These are phyloP conservation scores for Martiniozyma asiatica DNA, from an alignment of 1,139 yeast species.

Conservation along the genomic window DNA sequence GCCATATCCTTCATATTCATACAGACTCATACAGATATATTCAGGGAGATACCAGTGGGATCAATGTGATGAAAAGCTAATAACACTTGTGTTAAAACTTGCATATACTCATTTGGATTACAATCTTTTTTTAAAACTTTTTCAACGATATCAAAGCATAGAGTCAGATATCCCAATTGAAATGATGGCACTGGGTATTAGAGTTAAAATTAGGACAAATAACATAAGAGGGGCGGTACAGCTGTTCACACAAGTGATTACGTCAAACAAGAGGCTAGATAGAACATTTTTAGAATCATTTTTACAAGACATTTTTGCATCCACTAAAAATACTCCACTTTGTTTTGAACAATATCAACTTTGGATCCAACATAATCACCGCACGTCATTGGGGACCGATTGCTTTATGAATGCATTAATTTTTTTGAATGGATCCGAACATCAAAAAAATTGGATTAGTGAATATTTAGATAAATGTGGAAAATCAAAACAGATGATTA, in stretches of 20 bases:
- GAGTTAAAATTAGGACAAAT: no score
- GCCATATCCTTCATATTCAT: slow-evolving; percentile 10
- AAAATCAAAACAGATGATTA: no score
- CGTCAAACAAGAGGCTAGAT: slow-evolving; percentile 11
- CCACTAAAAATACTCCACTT: slow-evolving; percentile 13
- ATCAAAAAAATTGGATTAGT: slow-evolving; percentile 16
- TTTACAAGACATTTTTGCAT: slow-evolving; percentile 11
- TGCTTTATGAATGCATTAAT: slow-evolving; percentile 14
- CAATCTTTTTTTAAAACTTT: slow-evolving; percentile 14
- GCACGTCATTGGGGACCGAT: slow-evolving; percentile 14
- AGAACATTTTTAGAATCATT: slow-evolving; percentile 12
- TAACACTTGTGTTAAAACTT: slow-evolving; percentile 10
- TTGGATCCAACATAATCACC: slow-evolving; percentile 15
- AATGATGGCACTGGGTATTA: no score
- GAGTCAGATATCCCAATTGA: no score
- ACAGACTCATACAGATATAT: slow-evolving; percentile 8
- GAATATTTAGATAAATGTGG: no score
- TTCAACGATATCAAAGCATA: slow-evolving; percentile 12
- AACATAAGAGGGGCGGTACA: no score
- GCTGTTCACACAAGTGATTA: slow-evolving; percentile 18
- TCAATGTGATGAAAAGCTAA: slow-evolving; percentile 6
- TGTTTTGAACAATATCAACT: slow-evolving; percentile 16
- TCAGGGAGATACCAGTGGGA: slow-evolving; percentile 3
- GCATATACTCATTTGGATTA: slow-evolving; percentile 14
- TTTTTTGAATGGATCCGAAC: slow-evolving; percentile 9